Base-by-base conservation (phyloP, 257 asterid species). In the Orobanche coerulescens region DNA sequence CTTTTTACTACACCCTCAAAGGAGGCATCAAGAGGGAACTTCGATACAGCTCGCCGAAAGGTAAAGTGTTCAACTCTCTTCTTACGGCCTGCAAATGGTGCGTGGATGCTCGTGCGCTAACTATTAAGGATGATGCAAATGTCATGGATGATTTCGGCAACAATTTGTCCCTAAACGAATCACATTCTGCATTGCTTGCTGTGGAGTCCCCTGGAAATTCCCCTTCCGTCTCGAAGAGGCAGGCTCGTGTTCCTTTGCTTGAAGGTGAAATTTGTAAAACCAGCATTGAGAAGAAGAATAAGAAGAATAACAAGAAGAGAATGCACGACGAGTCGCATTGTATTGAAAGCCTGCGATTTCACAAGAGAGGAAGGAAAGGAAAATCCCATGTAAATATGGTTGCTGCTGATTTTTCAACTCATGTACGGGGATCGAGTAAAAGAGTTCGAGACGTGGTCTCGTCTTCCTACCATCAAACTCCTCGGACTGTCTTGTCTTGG, bases 401-500 rank as follows among this genome's bases (percentile, higher is more conserved):
- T n/a, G 58, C 54, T 63, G 68, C 64, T 37, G 66, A 53, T 53
- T 58, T 62, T 61, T 66, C 84, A 51, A 46, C 68, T 37, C 42
- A 58, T 9, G 47, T 72, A 15, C 69, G 75, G 62, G 73, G 71
- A 54, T 76, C 87, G 23, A 74, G 76, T 53, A 85, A 81, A 81
- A 79, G 82, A 70, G 79, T 79, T 57, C 71, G 84, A 20, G 68
- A 75, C 25, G 65, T 23, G 71, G 70, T 61, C 19, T 53, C 70
- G 53, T 75, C 91, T 75, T 70, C 81, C 50, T 37, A 76, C 61
- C 70, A 68, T 55, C 82, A 76, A 57, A 70, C 62, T 68, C 84
- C 96, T 54, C 78, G 80, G 53, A 84, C 84, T 39, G 56, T 79
- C 53, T 77, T 89, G 67, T 87, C 96, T 67, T 79, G 81, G 88